Percentiles rank a stretch among this genome's conserved stretches.
These are phyloP conservation scores for Triticum turgidum DNA, from an alignment of 176 grass and related monocot genomes.

Conservation along the genomic window DNA sequence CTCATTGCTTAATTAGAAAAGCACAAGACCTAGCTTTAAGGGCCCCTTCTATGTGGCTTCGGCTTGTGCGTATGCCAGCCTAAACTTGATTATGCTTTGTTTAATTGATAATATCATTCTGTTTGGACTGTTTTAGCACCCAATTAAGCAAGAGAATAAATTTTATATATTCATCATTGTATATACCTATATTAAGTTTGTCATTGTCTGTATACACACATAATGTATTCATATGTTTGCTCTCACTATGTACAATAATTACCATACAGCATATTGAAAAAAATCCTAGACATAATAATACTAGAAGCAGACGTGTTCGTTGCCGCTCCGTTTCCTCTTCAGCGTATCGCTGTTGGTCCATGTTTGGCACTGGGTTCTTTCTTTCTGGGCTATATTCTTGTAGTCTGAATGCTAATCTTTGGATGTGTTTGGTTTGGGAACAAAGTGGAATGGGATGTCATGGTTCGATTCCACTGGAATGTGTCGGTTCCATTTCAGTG, in stretches of 20 bases:
- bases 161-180: neutral
- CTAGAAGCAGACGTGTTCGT: no score
- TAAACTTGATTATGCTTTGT: neutral
- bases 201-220: neutral
- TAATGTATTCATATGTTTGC: neutral
- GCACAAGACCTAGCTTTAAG: neutral
- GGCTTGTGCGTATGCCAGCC: neutral
- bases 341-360: no score
- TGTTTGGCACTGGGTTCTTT: no score
- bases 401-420: no score
- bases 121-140: constrained; percentile 2
- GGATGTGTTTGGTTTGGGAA: no score
- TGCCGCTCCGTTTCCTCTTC: no score
- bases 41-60: neutral
- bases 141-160: neutral
- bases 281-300: neutral
- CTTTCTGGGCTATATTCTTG: no score
- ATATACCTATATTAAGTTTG: neutral
- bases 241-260: neutral
- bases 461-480: no score
- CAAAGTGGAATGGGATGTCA: no score
- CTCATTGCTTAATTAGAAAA: neutral
- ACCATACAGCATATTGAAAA: neutral
- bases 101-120: neutral
- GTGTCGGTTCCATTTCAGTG: no score